phyloP scores from a whole-genome alignment of 106 monocot genomes.

The Acorus gramineus region DNA sequence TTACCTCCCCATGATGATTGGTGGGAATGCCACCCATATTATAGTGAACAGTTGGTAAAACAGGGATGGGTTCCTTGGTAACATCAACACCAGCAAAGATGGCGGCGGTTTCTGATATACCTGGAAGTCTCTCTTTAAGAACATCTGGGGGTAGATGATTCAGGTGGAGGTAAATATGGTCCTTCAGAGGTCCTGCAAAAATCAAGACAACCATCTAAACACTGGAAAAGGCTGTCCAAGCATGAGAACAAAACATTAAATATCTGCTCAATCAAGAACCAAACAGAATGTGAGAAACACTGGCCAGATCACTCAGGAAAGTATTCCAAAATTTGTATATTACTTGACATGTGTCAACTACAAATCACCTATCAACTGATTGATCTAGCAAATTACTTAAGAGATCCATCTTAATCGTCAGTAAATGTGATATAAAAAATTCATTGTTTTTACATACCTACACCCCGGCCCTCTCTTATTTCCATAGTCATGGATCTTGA shows the following conservation, averaged over 20 bases:
- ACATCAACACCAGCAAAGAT: slow-evolving; percentile 99
- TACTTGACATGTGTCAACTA: too few relatives aligned
- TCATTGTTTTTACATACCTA: slow-evolving; percentile 37
- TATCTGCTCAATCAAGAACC: too few relatives aligned
- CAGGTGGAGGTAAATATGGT: slow-evolving; percentile 91
- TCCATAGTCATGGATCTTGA: slow-evolving; percentile 99
- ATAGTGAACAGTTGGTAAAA: slow-evolving; percentile 95
- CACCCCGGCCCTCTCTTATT: slow-evolving; percentile 96
- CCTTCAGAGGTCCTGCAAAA: slow-evolving; percentile 72
- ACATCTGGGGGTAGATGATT: slow-evolving; percentile 97
- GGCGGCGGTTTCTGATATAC: slow-evolving; percentile 98
- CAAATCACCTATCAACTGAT: too few relatives aligned
- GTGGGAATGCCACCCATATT: slow-evolving; percentile 99
- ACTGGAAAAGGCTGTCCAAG: too few relatives aligned
- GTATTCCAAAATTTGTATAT: too few relatives aligned
- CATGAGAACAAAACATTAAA: too few relatives aligned
- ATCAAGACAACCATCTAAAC: too few relatives aligned
- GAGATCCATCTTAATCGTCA: too few relatives aligned
- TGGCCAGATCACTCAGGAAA: too few relatives aligned
- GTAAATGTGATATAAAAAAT: too few relatives aligned
- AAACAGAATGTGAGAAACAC: too few relatives aligned
- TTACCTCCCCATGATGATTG: slow-evolving; percentile 92
- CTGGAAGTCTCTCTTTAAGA: slow-evolving; percentile 95
- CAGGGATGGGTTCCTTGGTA: slow-evolving; percentile 98
- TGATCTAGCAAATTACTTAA: too few relatives aligned